phyloP scores from a whole-genome alignment of 306 rosid species.

The Vigna nakashimae region DNA sequence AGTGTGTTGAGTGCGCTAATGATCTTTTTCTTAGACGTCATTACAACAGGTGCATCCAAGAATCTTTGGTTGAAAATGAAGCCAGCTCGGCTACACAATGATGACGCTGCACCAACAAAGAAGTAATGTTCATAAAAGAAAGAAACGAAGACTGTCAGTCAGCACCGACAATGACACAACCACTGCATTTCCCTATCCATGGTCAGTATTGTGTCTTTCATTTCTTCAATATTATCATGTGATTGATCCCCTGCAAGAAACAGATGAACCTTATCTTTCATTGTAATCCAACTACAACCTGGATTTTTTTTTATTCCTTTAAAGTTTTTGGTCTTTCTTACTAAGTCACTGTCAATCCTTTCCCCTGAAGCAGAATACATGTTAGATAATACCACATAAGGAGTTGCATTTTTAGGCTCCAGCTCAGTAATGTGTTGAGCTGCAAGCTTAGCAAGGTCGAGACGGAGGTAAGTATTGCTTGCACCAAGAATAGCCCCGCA shows the following conservation, averaged over 20 bases:
- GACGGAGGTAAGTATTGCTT: constrained; percentile 64
- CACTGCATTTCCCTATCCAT: constrained; percentile 52
- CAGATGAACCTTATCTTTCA: constrained; percentile 62
- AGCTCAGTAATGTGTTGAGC: constrained; percentile 58
- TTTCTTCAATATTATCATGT: constrained; percentile 50
- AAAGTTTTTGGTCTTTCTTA: constrained; percentile 54
- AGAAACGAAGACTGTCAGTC: constrained; percentile 12
- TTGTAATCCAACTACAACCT: constrained; percentile 82
- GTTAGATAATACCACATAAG: constrained; percentile 75
- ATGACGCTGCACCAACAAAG: background rate
- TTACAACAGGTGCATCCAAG: constrained; percentile 19
- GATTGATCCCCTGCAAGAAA: constrained; percentile 69
- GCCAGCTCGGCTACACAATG: constrained; percentile 11
- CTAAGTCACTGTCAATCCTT: constrained; percentile 54
- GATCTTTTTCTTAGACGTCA: background rate
- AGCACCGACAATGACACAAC: constrained; percentile 31
- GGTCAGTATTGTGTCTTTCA: constrained; percentile 44
- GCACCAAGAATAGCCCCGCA: constrained; percentile 92
- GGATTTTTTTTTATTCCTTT: constrained; percentile 75
- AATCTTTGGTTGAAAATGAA: background rate
- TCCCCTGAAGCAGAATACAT: constrained; percentile 63
- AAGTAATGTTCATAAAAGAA: background rate
- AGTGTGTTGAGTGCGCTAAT: background rate
- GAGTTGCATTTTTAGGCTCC: constrained; percentile 82
- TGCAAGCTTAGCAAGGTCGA: constrained; percentile 81